Base-by-base conservation (phyloP, 148 eudicot species). In the Amaranthus cruentus region DNA sequence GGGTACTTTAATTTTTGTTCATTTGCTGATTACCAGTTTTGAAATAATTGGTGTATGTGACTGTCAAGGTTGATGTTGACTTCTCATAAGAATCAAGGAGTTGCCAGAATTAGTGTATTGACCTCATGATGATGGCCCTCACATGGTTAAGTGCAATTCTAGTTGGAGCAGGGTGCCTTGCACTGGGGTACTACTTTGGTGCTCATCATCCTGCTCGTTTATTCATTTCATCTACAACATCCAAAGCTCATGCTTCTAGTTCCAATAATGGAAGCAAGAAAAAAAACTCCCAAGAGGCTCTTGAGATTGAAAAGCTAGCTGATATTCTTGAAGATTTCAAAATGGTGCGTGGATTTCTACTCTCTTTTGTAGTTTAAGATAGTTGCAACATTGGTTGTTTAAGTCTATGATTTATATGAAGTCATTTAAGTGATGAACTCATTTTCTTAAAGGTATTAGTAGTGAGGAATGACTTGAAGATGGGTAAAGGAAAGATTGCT, bases 401-500 rank as follows among this genome's bases (percentile, higher is more conserved):
- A 3, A 63, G 10, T 47, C 4, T 60, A 11, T 3, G 0, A 48
- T 11, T 13, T 3, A 7, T 2, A 15, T 14, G 44, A 4, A 65
- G 28, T 66, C 55, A 48, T 47, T 44, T 67, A 58, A n/a, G 21
- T 46, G 13, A 18, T 47, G 53, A 74, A 7, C 1, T 59, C 74
- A 42, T 55, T 42, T 10, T 72, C 69, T 70, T 71, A 57, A 46
- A 94, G 98, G 98, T 95, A 80, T 85, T 92, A 89, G 99, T 95
- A 70, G 99, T 95, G 77, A 86, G 99, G 79, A 95, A 95, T 85
- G 99, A 95, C 82, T 80, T 95, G 77, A 95, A 95, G 89, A 95
- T 95, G 99, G 99, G 99, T 47, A 95, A 95, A 80, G 99, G 99
- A 79, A 95, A 95, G 83, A 95, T 92, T 86, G 94, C 99, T 80